Conservation (phyloP, 2,329 filamentous ascomycete species). For the Talaromyces sp. region DNA sequence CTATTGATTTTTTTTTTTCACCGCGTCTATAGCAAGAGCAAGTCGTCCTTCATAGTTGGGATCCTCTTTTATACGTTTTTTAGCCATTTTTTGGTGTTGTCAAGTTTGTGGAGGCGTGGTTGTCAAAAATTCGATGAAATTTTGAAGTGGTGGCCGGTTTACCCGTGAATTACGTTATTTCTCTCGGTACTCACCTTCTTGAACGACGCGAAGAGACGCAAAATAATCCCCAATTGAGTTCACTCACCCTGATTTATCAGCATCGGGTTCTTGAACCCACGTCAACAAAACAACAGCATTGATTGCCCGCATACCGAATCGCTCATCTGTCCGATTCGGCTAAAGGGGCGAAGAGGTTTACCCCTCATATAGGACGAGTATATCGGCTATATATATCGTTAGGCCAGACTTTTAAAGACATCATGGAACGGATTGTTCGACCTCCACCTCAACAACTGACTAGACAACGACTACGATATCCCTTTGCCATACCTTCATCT, state of each 20-base stretch:
- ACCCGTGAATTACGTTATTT: no score
- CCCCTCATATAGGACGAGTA: conserved; percentile 8
- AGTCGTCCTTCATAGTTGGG: no score
- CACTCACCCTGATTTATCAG: not conserved
- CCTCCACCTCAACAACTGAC: conserved; percentile 39
- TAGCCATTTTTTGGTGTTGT: no score
- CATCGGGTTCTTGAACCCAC: not conserved
- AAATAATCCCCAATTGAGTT: no score
- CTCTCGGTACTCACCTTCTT: no score
- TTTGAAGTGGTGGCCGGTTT: no score
- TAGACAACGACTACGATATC: conserved; percentile 36
- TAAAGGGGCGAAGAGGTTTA: not conserved
- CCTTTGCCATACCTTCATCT: conserved; percentile 35
- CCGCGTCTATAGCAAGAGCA: no score
- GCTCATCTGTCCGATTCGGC: not conserved
- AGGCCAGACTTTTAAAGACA: not conserved
- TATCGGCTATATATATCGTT: not conserved
- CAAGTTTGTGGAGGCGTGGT: no score
- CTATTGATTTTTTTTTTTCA: no score
- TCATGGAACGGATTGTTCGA: conserved; percentile 38
- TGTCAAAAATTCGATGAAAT: no score
- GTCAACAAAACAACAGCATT: not conserved
- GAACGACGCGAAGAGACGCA: no score
- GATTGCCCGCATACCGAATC: not conserved
- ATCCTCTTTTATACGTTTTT: no score